Evolutionary conservation across 768 basidiomycete genomes (phyloP).

Genomic region (Ephemerocybe angulata): DNA sequence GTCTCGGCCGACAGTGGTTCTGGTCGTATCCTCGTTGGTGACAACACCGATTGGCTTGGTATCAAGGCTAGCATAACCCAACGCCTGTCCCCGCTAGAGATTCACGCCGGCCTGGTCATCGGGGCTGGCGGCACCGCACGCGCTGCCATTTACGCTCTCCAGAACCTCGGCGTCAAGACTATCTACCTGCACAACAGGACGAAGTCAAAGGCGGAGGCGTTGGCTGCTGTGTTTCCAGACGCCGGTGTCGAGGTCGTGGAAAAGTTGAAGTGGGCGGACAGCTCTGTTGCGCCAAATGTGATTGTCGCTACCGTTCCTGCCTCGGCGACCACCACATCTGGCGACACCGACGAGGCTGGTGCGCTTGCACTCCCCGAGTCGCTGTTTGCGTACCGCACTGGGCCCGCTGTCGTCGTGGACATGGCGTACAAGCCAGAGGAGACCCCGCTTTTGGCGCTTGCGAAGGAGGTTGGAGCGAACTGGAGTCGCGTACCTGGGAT

Average conservation of each 20-base stretch:
- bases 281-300: constrained; percentile 54
- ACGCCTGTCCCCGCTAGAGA: constrained; percentile 34
- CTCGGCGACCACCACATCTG: constrained; percentile 43
- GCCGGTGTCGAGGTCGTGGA: constrained; percentile 53
- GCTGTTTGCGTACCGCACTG: constrained; percentile 51
- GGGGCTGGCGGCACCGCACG: constrained; percentile 95
- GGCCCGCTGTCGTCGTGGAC: constrained; percentile 74
- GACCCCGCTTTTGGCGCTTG: constrained; percentile 76
- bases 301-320: constrained; percentile 91
- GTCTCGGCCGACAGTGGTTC: constrained; percentile 35
- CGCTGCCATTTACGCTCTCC: constrained; percentile 88
- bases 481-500: constrained; percentile 80
- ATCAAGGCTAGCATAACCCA: constrained; percentile 58
- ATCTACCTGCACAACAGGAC: constrained; percentile 94
- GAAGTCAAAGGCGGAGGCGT: constrained; percentile 59
- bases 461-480: constrained; percentile 37
- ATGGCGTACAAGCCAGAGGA: constrained; percentile 91
- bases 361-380: constrained; percentile 50
- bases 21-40: constrained; percentile 63
- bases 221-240: constrained; percentile 66
- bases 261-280: constrained; percentile 50
- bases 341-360: constrained; percentile 17
- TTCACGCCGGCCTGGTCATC: constrained; percentile 71
- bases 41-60: constrained; percentile 96
- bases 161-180: constrained; percentile 56